Conservation (phyloP, 768 basidiomycete species). For the Podaxis sp. region DNA sequence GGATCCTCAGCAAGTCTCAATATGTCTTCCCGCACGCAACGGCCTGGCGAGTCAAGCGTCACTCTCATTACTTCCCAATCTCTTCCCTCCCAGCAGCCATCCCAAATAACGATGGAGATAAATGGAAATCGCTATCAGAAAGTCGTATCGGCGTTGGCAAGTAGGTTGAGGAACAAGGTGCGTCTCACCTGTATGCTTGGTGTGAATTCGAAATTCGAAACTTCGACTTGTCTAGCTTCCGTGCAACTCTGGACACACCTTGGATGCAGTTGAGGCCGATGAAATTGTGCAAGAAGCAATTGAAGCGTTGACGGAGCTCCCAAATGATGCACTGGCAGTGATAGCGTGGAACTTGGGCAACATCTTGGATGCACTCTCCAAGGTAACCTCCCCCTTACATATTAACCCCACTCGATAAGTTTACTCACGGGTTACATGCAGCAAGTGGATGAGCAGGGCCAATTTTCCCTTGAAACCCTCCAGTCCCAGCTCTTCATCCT, state of each 20-base stretch:
- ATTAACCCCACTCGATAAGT: not conserved
- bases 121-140: constrained; percentile 70
- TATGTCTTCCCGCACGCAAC: not conserved
- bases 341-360: constrained; percentile 79
- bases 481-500: constrained; percentile 87
- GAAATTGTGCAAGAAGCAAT: constrained; percentile 72
- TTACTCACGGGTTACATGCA: constrained; percentile 23
- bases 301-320: constrained; percentile 76
- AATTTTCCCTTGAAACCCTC: constrained; percentile 64
- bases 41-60: not conserved
- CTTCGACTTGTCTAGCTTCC: constrained; percentile 58
- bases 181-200: constrained; percentile 16
- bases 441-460: constrained; percentile 55
- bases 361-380: constrained; percentile 73
- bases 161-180: constrained; percentile 80
- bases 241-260: constrained; percentile 72
- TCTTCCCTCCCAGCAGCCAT: constrained; percentile 25
- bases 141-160: constrained; percentile 77
- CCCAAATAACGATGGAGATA: constrained; percentile 20
- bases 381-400: constrained; percentile 48
- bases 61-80: constrained; percentile 3
- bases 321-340: constrained; percentile 73
- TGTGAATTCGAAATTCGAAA: not conserved
- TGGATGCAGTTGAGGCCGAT: constrained; percentile 77
- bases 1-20: constrained; percentile 23